Evolutionary conservation across 2,329 filamentous ascomycete species (phyloP), one percentile per base, ranked within the genome.

Genomic region (Aspergillus tubingensis): DNA sequence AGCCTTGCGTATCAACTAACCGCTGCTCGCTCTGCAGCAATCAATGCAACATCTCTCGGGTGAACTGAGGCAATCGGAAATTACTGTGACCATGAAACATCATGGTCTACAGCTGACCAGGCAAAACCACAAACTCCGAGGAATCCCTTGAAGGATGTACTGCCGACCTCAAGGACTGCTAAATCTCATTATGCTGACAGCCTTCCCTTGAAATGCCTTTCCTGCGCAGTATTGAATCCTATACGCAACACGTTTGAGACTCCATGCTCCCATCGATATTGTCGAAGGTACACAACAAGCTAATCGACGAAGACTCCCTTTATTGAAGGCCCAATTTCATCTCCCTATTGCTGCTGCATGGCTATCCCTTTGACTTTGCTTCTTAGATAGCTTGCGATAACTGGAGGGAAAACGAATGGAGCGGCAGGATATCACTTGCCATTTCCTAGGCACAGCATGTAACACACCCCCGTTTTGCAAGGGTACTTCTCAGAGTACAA

Each of bases 311-410:
- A 8, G 6, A 25, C 58, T 2, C 54, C 70, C 0, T 54, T 66
- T 2, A 60, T 32, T 0, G 69, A 73, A 30, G 65, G 72, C 43
- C 60, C 65, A 1, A 47, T 71, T 1, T 73, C 69, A 52, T 72
- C 72, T 13, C 69, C 70, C 8, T 64, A 67, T 11, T 74, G 72
- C 53, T 75, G 71, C 51, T 62, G 65, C 11, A 23, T 65, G 39
- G 5, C 49, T 1, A 69, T 73, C n/a, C 58, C 64, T 7, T 38
- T 69, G 2, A 41, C 44, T 5, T 23, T 32, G 7, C 52, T 59
- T 10, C 51, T 56, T 1, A 19, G 44, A 3, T 63, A 8, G 57
- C 32, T 21, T 44, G 11, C 32, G 10, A 11, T 11, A n/a, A 10
- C 67, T 67, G 15, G 60, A 69, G 27, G 55, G 65, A 17, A 71